Evolutionary conservation across 2,329 filamentous ascomycete genomes (phyloP).

Genomic region (Claviceps monticola): DNA sequence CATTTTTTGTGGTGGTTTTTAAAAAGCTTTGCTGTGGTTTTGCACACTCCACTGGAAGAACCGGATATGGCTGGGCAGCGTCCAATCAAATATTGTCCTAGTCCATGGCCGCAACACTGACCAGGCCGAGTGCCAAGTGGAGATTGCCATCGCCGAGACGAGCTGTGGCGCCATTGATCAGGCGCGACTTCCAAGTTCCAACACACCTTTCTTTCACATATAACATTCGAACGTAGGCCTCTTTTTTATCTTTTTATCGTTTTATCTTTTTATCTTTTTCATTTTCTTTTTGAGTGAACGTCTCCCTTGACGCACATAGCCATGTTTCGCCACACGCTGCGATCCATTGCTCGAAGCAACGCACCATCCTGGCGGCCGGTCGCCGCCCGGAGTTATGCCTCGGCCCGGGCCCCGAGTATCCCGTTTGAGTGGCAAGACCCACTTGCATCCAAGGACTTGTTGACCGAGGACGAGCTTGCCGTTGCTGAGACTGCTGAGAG

Average conservation of each 20-base stretch:
- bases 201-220: no score
- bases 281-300: background rate
- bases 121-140: background rate
- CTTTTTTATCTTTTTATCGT: no score
- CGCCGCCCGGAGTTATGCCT: constrained; percentile 22
- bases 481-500: constrained; percentile 83
- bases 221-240: background rate
- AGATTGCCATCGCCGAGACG: no score
- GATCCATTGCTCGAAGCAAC: constrained; percentile 14
- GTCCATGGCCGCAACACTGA: no score
- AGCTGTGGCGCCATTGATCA: no score
- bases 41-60: background rate
- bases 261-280: background rate
- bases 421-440: constrained; percentile 88
- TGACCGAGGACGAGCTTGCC: constrained; percentile 82
- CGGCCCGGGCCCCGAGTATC: constrained; percentile 19
- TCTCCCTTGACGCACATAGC: background rate
- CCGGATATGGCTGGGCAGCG: constrained; percentile 1
- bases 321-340: constrained; percentile 20
- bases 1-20: no score
- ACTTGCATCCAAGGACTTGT: constrained; percentile 55
- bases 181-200: no score
- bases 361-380: constrained; percentile 13
- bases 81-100: background rate
- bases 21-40: no score